Base-by-base conservation (phyloP, 78 protist species). In the Neovahlkampfia damariscottae region DNA sequence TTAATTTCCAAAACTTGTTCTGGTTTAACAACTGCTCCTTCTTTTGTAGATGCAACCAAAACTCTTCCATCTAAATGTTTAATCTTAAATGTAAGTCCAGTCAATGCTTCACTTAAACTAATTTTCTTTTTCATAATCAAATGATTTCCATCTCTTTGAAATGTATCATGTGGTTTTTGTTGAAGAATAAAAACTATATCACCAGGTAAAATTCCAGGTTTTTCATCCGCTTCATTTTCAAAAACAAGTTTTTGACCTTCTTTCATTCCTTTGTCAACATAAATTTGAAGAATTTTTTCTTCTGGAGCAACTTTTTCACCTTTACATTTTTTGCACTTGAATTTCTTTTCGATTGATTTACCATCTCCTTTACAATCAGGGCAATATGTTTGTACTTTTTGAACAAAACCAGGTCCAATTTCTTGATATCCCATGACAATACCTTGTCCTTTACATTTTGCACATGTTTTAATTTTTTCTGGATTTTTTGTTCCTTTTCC, bases 171-270 rank as follows among this genome's bases (percentile, higher is more conserved):
- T 59, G 80, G 84, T 83, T 88, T 82, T 83, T 92, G 88, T 34
- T 89, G 80, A 3, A 95, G 27, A 0, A 95, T 82, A 30, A 96
- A 75, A 37, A 95, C 82, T 39, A 96, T 86, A 78, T 95, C 97
- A 28, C 99, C 99, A 36, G 99, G 90, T 29, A 34, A 41, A 67
- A 86, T 93, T 3, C 97, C 96, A 69, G 82, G 59, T 50, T 78
- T 84, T 73, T 91, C 94, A 62, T 93, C 96, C 41, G 91, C 96
- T 87, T 96, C 97, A 8, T 93, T 97, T 1, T 72, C n/a, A 78
- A 95, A 95, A 30, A 66, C 77, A 76, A 95, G 84, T 81, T 87
- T 89, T 78, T 88, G 86, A 34, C 89, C 89, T 62, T 85, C 67
- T 50, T 76, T 74, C 96, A 90, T 92, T 67, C 99, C 99, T 72